phyloP scores from a whole-genome alignment of 306 rosid genomes.

The Lathyrus aphaca region DNA sequence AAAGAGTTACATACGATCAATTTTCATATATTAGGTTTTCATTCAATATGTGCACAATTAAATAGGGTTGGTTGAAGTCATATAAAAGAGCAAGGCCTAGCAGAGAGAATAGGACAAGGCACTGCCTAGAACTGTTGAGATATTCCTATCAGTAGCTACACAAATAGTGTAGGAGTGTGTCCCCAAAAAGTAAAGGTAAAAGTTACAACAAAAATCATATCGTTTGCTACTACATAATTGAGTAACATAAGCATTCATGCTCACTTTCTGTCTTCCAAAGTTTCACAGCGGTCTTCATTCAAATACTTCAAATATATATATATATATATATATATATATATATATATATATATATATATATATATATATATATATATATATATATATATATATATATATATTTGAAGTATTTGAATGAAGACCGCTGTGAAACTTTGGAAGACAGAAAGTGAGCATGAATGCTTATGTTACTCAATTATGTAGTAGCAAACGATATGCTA shows the following conservation, averaged over 20 bases:
- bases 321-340: too few species aligned
- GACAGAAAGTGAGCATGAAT: conserved; percentile 21
- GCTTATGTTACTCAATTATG: conserved; percentile 15
- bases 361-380: too few species aligned
- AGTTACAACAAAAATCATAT: conserved; percentile 32
- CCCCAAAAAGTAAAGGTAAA: conserved; percentile 34
- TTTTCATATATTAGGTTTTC: conserved; percentile 33
- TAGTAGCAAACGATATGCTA: conserved; percentile 15
- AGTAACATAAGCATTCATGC: conserved; percentile 28
- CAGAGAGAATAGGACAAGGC: conserved; percentile 25
- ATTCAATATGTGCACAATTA: conserved; percentile 26
- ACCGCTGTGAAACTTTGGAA: background rate
- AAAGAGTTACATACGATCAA: conserved; percentile 39
- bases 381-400: too few species aligned
- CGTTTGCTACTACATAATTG: background rate
- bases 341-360: too few species aligned
- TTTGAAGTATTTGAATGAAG: background rate
- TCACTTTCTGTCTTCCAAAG: conserved; percentile 14
- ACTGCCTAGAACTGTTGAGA: conserved; percentile 13
- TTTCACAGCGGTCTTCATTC: conserved; percentile 1
- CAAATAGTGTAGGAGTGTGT: conserved; percentile 20
- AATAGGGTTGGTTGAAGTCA: conserved; percentile 21
- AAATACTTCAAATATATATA: too few species aligned
- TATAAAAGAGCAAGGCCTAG: conserved; percentile 30
- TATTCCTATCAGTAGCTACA: conserved; percentile 35